Conservation (phyloP, 2,329 filamentous ascomycete species). For the Lachnellula suecica region DNA sequence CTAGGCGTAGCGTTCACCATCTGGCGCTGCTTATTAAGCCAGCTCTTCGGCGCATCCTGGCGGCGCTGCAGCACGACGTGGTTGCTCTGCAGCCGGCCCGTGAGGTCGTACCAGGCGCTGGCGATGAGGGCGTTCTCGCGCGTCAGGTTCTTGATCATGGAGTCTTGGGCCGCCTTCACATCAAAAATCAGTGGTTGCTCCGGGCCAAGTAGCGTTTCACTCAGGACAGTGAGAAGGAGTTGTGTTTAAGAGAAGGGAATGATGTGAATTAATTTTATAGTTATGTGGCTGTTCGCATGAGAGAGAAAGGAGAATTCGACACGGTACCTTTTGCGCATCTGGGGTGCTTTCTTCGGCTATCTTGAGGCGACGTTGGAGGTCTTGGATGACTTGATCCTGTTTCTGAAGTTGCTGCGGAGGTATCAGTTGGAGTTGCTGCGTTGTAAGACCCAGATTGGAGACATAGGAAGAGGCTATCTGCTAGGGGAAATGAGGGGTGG, state of each 20-base stretch:
- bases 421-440: slow-evolving; percentile 20
- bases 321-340: slow-evolving; percentile 32
- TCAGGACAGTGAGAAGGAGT: no score
- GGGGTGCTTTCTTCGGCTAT: slow-evolving; percentile 23
- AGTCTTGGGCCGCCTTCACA: slow-evolving; percentile 30
- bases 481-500: slow-evolving; percentile 4
- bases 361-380: slow-evolving; percentile 30
- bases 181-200: slow-evolving; percentile 8
- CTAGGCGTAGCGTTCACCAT: slow-evolving; percentile 52
- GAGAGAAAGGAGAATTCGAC: slow-evolving; percentile 15
- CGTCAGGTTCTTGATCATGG: slow-evolving; percentile 57
- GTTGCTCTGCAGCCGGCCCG: slow-evolving; percentile 77
- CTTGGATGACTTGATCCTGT: slow-evolving; percentile 26
- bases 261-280: slow-evolving; percentile 1
- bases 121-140: slow-evolving; percentile 77
- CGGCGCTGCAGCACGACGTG: slow-evolving; percentile 75
- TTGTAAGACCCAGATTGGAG: neutral
- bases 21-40: slow-evolving; percentile 80
- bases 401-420: slow-evolving; percentile 26
- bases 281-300: neutral
- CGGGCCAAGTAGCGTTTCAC: no score
- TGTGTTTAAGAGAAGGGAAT: neutral
- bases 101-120: slow-evolving; percentile 85
- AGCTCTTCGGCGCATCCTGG: slow-evolving; percentile 74
- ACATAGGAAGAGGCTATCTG: slow-evolving; percentile 3